Conservation (phyloP, 2,329 filamentous ascomycete species). For the Huntiella moniliformis region DNA sequence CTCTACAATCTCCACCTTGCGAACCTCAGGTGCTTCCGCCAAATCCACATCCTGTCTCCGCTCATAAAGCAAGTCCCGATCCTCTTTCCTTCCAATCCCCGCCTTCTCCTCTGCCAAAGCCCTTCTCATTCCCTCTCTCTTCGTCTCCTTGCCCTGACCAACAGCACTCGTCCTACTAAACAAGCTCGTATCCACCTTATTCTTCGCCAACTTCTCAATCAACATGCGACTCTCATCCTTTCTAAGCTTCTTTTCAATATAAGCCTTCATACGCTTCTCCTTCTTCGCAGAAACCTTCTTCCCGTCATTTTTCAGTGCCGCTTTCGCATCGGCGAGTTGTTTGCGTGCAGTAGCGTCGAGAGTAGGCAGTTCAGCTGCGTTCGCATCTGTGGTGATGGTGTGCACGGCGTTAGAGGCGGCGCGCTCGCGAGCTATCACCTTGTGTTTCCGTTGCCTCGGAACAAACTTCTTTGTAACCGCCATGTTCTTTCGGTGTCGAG, state of each 20-base stretch:
- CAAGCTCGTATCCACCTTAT: constrained; percentile 64
- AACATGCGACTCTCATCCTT: constrained; percentile 83
- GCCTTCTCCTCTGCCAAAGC: constrained; percentile 46
- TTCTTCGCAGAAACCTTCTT: constrained; percentile 45
- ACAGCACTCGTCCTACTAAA: constrained; percentile 62
- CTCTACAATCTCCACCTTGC: constrained; percentile 10
- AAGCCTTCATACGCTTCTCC: constrained; percentile 48
- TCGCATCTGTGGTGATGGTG: constrained; percentile 15
- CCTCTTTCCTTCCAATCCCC: constrained; percentile 37
- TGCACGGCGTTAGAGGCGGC: constrained; percentile 24
- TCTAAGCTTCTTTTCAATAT: constrained; percentile 73
- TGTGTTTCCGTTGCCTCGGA: constrained; percentile 48
- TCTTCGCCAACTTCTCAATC: constrained; percentile 61
- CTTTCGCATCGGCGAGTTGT: constrained; percentile 35
- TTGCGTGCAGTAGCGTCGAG: constrained; percentile 21
- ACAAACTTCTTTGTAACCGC: constrained; percentile 27
- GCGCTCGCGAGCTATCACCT: constrained; percentile 45
- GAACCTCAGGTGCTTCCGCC: constrained; percentile 2
- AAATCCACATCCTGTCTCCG: constrained; percentile 14
- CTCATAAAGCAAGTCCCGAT: constrained; percentile 34
- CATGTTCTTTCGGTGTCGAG: constrained; percentile 1
- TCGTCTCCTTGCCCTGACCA: constrained; percentile 53
- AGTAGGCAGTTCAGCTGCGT: constrained; percentile 23
- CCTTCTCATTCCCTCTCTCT: constrained; percentile 46
- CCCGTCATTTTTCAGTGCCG: constrained; percentile 34